A percentile compares a stretch with the other conserved stretches of the same genome.
Conservation (phyloP, 2,329 filamentous ascomycete species). For the Paecilomyces sp. region DNA sequence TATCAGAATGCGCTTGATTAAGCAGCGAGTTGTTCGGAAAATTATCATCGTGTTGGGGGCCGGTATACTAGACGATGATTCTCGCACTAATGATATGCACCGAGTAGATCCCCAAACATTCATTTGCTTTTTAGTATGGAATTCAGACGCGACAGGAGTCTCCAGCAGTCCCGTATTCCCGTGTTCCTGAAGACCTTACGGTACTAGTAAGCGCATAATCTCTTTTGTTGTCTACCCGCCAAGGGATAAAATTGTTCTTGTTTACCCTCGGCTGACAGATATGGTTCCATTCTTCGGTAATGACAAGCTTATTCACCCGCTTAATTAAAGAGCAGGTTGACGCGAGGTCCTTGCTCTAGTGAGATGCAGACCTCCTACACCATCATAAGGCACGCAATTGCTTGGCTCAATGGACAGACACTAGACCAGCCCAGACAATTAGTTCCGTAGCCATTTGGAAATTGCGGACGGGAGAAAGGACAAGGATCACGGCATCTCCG, state of each 20-base stretch:
- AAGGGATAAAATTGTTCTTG: background rate
- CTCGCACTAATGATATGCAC: background rate
- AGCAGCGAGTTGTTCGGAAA: background rate
- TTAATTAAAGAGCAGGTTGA: background rate
- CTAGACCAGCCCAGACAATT: background rate
- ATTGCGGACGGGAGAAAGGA: background rate
- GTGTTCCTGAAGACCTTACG: background rate
- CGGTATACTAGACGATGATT: background rate
- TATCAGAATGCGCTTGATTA: too few relatives aligned
- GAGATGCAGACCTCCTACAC: background rate
- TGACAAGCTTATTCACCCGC: background rate
- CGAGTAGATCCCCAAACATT: background rate
- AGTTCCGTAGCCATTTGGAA: background rate
- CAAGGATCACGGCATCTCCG: background rate
- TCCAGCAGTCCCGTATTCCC: too few relatives aligned
- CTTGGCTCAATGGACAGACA: background rate
- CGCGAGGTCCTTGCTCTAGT: background rate
- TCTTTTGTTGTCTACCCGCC: background rate
- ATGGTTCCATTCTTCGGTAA: background rate
- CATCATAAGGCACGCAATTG: background rate
- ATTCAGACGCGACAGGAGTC: background rate
- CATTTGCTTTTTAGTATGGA: background rate
- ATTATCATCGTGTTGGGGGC: background rate
- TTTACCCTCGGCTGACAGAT: background rate
- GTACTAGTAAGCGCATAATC: background rate